Percentiles rank a stretch among this genome's conserved stretches.
Evolutionary conservation across 768 basidiomycete genomes (phyloP).

Genomic region (Pleurotus sapidus): DNA sequence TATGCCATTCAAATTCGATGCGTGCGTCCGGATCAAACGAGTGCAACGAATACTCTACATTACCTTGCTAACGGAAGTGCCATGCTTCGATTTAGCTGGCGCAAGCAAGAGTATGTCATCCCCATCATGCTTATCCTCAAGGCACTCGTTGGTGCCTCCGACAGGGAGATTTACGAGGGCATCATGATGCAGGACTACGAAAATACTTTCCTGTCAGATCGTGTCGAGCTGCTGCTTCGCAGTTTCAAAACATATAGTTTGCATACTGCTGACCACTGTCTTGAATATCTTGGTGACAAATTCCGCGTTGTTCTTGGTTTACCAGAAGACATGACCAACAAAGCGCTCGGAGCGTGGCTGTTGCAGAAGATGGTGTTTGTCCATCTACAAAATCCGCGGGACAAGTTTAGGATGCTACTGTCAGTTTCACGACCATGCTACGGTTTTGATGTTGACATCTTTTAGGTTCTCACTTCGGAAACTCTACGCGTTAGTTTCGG

Average conservation of each 20-base stretch:
- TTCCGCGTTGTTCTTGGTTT: constrained; percentile 88
- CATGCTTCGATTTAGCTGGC: constrained; percentile 95
- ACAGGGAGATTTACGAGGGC: constrained; percentile 95
- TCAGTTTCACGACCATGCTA: constrained; percentile 38
- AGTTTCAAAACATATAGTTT: constrained; percentile 94
- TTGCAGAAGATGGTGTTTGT: constrained; percentile 86
- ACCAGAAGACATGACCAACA: constrained; percentile 93
- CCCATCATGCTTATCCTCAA: constrained; percentile 97
- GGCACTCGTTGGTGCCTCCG: constrained; percentile 85
- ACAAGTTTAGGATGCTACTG: constrained; percentile 95
- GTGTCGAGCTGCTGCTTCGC: constrained; percentile 89
- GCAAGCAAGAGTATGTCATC: constrained; percentile 98
- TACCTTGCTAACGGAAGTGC: constrained; percentile 95
- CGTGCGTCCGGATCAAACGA: constrained; percentile 90
- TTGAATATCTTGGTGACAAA: constrained; percentile 95
- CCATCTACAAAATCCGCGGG: constrained; percentile 80
- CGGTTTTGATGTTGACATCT: background rate
- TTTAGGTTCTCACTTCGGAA: constrained; percentile 95
- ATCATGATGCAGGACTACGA: constrained; percentile 96
- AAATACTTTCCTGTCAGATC: constrained; percentile 96
- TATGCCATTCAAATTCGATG: constrained; percentile 96
- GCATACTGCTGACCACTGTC: constrained; percentile 84
- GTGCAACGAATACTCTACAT: constrained; percentile 94
- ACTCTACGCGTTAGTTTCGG: constrained; percentile 87
- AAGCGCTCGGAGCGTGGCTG: constrained; percentile 76